Conservation (phyloP, 371 early-diverging fungal genomes). For the Mucor velutinosus region DNA sequence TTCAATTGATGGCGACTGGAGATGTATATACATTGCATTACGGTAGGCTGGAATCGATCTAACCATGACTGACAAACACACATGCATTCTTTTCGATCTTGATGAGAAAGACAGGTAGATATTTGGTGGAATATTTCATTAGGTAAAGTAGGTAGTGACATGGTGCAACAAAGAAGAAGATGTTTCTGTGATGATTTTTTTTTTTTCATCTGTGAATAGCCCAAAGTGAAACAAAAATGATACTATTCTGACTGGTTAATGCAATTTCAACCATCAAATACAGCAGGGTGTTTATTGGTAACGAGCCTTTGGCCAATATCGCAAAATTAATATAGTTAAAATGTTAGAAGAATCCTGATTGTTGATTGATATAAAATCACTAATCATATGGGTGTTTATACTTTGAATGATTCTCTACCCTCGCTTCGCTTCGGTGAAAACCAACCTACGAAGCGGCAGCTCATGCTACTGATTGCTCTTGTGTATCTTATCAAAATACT, state of each 20-base stretch:
- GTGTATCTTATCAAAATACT: no score
- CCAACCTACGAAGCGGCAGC: no score
- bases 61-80: constrained; percentile 7
- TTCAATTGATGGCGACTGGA: constrained; percentile 6
- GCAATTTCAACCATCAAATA: neutral
- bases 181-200: neutral
- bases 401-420: no score
- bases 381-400: no score
- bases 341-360: no score
- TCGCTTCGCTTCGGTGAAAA: no score
- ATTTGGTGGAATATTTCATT: constrained; percentile 13
- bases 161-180: neutral
- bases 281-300: no score
- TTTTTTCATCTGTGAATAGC: neutral
- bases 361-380: no score
- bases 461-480: no score
- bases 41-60: constrained; percentile 5
- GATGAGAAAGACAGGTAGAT: neutral
- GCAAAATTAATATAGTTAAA: no score
- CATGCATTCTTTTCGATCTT: constrained; percentile 16
- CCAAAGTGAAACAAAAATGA: neutral
- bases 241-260: neutral
- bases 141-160: constrained; percentile 10
- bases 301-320: no score
- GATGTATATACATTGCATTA: constrained; percentile 3